These are phyloP conservation scores for Emydomyces testavorans DNA, from an alignment of 2,329 filamentous ascomycete species.

Conservation along the genomic window DNA sequence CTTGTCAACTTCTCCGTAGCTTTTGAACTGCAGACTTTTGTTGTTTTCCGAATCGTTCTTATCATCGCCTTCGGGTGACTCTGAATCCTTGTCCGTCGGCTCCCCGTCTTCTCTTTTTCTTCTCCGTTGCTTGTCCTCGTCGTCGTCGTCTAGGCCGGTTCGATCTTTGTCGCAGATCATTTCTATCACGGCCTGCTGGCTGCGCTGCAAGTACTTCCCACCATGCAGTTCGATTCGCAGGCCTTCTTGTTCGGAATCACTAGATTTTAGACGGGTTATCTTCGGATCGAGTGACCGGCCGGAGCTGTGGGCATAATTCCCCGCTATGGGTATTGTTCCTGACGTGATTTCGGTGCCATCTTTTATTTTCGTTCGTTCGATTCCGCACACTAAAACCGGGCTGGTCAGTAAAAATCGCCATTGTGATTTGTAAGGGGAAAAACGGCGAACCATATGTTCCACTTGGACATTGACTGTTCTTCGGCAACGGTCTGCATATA, in stretches of 20 bases:
- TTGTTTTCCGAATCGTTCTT: slow-evolving; percentile 26
- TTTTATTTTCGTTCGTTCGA: slow-evolving; percentile 16
- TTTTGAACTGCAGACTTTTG: slow-evolving; percentile 62
- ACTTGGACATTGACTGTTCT: slow-evolving; percentile 31
- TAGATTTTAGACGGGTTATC: slow-evolving; percentile 49
- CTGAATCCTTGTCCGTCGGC: slow-evolving; percentile 22
- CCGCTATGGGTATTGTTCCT: slow-evolving; percentile 25
- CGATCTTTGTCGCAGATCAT: slow-evolving; percentile 67
- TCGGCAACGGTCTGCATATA: slow-evolving; percentile 54
- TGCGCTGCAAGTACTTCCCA: slow-evolving; percentile 31
- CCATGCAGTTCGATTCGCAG: slow-evolving; percentile 56
- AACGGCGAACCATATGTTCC: slow-evolving; percentile 14
- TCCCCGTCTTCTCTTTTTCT: slow-evolving; percentile 22
- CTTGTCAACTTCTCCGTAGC: slow-evolving; percentile 53
- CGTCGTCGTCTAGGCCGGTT: slow-evolving; percentile 58
- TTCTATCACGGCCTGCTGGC: slow-evolving; percentile 65
- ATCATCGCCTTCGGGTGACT: slow-evolving; percentile 22
- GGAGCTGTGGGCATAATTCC: slow-evolving; percentile 19
- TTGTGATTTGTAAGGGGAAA: neutral
- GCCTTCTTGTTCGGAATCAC: slow-evolving; percentile 58
- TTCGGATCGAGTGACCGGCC: slow-evolving; percentile 41
- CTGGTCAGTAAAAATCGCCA: neutral
- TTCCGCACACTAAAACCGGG: slow-evolving; percentile 19
- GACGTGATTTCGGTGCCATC: slow-evolving; percentile 18
- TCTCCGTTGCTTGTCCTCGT: slow-evolving; percentile 20